Evolutionary conservation across 2,329 filamentous ascomycete species (phyloP), one percentile per base, ranked within the genome.

Genomic region (Aureobasidium sp.): DNA sequence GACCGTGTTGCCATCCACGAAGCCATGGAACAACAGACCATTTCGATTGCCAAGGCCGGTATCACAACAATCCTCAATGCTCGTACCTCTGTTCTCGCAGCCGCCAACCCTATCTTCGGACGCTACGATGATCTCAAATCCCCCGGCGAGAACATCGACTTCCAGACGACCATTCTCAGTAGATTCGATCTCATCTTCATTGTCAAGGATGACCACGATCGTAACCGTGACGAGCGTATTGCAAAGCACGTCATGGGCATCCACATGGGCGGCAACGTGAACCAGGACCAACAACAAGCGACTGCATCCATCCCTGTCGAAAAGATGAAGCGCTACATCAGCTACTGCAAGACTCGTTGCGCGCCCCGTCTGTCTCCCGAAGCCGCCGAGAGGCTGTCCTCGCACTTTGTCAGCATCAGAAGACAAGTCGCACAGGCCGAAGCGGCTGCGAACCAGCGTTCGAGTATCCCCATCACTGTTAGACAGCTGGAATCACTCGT

Each of bases 161-260:
- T 99, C 76, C 94, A 99, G 72, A 99, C 94, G 0, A 99, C 94
- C 3, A 97, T 99, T 70, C 74, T 99, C 67, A 97, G 93, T 2
- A 90, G 94, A 83, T 99, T 99, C 74, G 94, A 99, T 75, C 97
- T 99, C 90, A 97, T 99, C 67, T 99, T 97, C 79, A 97, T 99
- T 67, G 93, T 99, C 65, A 90, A 90, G 68, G 94, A 99, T 74
- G 91, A 96, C 65, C 94, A 99, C 74, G 90, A 93, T 65, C 84
- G 90, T 48, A 87, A 85, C 62, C 90, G 93, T 70, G 94, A 99
- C 72, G 91, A 97, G 78, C 87, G 83, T 4, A 97, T 99, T 70
- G 94, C 94, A 14, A 93, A 88, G 72, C 94, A 99, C 83, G 93
- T 99, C 71, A 96, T 99, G 87, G 87, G 88, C 49, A 92, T 99